Percentiles rank a stretch among this genome's conserved stretches.
phyloP scores from a whole-genome alignment of 2,329 filamentous ascomycete species.

The Ceratocystis cacaofunesta region DNA sequence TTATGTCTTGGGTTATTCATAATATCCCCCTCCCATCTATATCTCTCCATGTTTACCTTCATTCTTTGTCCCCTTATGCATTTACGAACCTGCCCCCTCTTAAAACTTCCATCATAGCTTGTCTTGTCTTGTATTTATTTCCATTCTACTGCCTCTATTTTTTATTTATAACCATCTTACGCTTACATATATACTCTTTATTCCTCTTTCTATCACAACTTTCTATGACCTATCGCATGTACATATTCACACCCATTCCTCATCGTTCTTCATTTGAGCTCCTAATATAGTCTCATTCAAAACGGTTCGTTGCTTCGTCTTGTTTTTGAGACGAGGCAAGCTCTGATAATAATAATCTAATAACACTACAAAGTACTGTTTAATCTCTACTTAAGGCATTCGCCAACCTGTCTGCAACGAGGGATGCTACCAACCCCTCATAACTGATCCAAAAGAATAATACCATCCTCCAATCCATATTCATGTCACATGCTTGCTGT shows the following conservation, averaged over 20 bases:
- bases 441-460: neutral
- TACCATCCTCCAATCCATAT: neutral
- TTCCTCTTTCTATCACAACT: neutral
- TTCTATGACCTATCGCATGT: neutral
- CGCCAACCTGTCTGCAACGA: neutral
- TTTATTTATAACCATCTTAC: neutral
- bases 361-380: neutral
- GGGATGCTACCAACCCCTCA: neutral
- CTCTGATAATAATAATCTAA: neutral
- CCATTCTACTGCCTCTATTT: neutral
- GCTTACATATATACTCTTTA: neutral
- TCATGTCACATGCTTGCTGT: neutral
- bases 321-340: neutral
- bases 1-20: neutral
- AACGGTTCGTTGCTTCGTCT: neutral
- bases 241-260: neutral
- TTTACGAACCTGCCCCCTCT: neutral
- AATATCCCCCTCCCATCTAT: neutral
- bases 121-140: neutral
- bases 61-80: neutral
- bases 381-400: slow-evolving; percentile 1
- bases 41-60: neutral
- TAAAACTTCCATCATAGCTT: neutral
- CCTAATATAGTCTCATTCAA: neutral
- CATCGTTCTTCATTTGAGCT: neutral